Evolutionary conservation across 352 stramenopile genomes (phyloP), one percentile per base, ranked within the genome.

Genomic region (Thraustochytrium sp.): DNA sequence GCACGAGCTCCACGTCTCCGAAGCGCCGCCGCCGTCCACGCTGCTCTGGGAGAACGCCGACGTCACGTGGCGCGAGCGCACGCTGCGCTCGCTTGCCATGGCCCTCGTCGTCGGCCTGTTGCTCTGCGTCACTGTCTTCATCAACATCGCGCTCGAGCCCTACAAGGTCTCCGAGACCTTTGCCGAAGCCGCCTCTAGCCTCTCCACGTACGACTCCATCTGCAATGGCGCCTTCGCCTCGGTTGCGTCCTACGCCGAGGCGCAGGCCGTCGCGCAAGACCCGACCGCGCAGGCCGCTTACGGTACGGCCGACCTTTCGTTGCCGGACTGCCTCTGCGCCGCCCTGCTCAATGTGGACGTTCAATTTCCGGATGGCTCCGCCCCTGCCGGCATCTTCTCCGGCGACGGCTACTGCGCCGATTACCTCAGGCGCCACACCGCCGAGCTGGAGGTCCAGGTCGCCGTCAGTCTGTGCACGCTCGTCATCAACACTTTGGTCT

Each of bases 11-110:
- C 18, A 36, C 18, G 77, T 85, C 37, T 13, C 0, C 23, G 59
- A 23, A 3, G 77, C 77, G 42, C 49, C 56, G 18, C 64, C 68
- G 36, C 77, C 77, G 21, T 75, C 63, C 8, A 75, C 82, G 9
- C 18, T 85, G 29, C 82, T 64, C 4, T 85, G 62, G 63, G 77
- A 82, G 29, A 85, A 85, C 46, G 26, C 23, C 44, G 49, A 65
- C 26, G 77, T 85, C n/a, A 74, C 11, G 34, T 18, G 46, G 4
- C 29, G 9, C 3, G 38, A 31, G 46, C 77, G 63, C 11, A 9
- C 23, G 5, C 11, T 38, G 0, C 62, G 77, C 13, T 3, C 72
- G 29, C 9, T 65, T 9, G 31, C 31, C 9, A 85, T 51, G 11
- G 26, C 31, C 18, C 54, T 85, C 18, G 26, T 83, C 37, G 84